These are phyloP conservation scores for Lolium perenne DNA, from an alignment of 176 grass and related monocot genomes.

Conservation along the genomic window DNA sequence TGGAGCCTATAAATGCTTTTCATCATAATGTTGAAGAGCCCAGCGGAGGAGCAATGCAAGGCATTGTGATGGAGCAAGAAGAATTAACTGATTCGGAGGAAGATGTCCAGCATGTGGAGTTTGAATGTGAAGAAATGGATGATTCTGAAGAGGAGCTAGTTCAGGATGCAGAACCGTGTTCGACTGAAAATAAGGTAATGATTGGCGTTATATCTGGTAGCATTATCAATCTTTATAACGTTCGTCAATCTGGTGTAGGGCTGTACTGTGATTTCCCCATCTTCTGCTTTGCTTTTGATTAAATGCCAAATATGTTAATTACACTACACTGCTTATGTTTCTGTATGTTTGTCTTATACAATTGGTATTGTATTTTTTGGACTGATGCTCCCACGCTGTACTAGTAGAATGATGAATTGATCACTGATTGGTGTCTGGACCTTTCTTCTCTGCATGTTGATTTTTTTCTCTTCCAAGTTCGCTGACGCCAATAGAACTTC, in stretches of 20 bases:
- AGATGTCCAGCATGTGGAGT: constrained; percentile 77
- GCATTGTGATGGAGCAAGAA: constrained; percentile 97
- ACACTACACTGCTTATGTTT: not conserved
- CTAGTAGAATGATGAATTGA: not conserved
- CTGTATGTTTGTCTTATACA: constrained; percentile 7
- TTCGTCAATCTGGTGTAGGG: constrained; percentile 22
- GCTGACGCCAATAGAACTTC: constrained; percentile 27
- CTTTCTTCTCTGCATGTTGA: constrained; percentile 23
- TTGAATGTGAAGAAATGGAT: constrained; percentile 89
- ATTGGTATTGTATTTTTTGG: constrained; percentile 30
- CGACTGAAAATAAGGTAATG: constrained; percentile 57
- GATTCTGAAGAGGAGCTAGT: constrained; percentile 90
- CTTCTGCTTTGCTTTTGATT: not conserved
- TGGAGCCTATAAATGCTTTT: constrained; percentile 49
- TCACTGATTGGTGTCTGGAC: not conserved
- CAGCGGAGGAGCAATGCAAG: constrained; percentile 76
- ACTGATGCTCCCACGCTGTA: not conserved
- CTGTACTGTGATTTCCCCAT: constrained; percentile 11
- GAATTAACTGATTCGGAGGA: constrained; percentile 95
- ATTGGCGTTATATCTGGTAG: not conserved
- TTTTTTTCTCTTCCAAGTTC: constrained; percentile 22
- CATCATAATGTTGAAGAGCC: constrained; percentile 46
- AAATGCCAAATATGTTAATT: not conserved
- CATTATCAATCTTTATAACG: not conserved
- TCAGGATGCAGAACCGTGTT: constrained; percentile 27